Base-by-base conservation (phyloP, 78 protist genomes). In the Dictyostelium brefeldianum region DNA sequence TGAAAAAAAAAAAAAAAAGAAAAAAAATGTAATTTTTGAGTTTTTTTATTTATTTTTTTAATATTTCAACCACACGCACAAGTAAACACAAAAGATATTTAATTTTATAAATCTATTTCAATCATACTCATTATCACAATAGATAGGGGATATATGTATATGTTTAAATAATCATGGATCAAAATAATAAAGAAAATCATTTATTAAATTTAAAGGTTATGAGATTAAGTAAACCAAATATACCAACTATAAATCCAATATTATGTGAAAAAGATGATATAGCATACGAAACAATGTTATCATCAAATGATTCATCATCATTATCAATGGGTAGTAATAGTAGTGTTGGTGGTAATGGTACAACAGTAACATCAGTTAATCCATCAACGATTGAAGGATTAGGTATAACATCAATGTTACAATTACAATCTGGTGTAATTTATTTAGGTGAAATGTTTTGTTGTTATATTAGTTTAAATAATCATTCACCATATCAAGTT, bases 401-500 rank as follows among this genome's bases (percentile, higher is more conserved):
- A 25, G 91, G 91, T 54, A 43, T 83, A 12, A 59, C 81, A 2
- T 54, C 91, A 51, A 83, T 83, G 91, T 56, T 83, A 73, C 91
- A 73, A 41, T 8, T 83, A 25, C 91, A 83, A 73, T 83, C 91
- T 14, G 91, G 91, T 83, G 65, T 73, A 12, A 90, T 90, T 4
- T 90, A 81, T 48, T 57, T 90, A 18, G 95, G 95, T 51, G 95
- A 90, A 36, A 80, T 81, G 12, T 90, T 90, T 25, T 79, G 79
- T 29, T 36, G 81, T 36, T 90, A 90, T 41, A 90, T 90, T 29
- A 80, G 82, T 62, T 51, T 90, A 70, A 73, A 90, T 56, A 90
- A 90, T 77, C 95, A 90, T 74, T 90, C 95, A 65, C 78, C 95
- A 4, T 67, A 81, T 50, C 81, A 90, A n/a, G 95, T 90, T 14